phyloP scores from a whole-genome alignment of 2,329 filamentous ascomycete species.

The Tolypocladium album region DNA sequence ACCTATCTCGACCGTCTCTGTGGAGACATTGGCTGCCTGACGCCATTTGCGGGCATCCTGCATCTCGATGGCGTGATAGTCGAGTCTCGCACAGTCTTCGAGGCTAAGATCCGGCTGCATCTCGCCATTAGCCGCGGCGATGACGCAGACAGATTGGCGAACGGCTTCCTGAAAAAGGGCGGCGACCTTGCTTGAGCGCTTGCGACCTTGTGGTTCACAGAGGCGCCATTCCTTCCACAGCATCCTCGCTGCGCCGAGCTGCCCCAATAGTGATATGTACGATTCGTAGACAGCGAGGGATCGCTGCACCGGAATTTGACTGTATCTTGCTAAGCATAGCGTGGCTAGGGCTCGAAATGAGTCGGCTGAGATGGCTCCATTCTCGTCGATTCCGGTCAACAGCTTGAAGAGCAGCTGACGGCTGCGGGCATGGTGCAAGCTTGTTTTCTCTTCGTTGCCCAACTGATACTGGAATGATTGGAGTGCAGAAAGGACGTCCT shows the following conservation, averaged over 20 bases:
- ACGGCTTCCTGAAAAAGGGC: slow-evolving; percentile 5
- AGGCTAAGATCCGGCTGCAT: slow-evolving; percentile 1
- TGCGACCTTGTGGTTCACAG: slow-evolving; percentile 1
- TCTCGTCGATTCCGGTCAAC: slow-evolving; percentile 16
- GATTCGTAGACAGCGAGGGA: slow-evolving; percentile 10
- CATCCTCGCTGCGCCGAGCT: slow-evolving; percentile 18
- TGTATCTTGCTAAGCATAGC: slow-evolving; percentile 3
- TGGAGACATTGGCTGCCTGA: background rate
- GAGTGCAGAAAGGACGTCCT: slow-evolving; percentile 13
- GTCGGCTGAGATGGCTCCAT: slow-evolving; percentile 6
- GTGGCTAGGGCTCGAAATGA: slow-evolving; percentile 14
- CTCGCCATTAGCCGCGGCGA: slow-evolving; percentile 1
- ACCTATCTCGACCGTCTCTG: background rate
- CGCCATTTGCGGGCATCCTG: slow-evolving; percentile 2
- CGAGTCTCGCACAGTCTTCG: slow-evolving; percentile 8
- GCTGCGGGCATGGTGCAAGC: background rate
- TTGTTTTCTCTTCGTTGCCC: background rate
- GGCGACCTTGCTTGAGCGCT: background rate
- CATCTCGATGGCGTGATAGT: slow-evolving; percentile 10
- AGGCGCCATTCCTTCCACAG: slow-evolving; percentile 19
- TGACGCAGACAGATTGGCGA: slow-evolving; percentile 2
- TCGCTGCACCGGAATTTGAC: background rate
- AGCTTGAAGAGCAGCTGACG: slow-evolving; percentile 16
- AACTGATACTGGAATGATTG: slow-evolving; percentile 4
- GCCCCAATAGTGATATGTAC: slow-evolving; percentile 18